These are phyloP conservation scores for Thalassiosira hispida DNA, from an alignment of 352 stramenopile genomes.

Conservation along the genomic window DNA sequence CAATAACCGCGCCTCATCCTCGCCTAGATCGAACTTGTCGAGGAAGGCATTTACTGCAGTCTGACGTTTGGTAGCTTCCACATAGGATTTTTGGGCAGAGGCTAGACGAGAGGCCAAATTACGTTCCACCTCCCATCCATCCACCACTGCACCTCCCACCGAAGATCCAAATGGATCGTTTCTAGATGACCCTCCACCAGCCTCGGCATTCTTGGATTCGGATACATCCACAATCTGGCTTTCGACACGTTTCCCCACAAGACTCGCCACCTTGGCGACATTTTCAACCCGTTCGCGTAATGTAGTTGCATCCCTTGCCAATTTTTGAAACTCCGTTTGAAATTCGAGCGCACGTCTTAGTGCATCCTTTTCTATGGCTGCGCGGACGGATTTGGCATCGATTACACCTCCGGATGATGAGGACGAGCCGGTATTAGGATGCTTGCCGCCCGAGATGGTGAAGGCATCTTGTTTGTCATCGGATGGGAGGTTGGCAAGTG, in stretches of 20 bases:
- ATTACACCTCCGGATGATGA: constrained; percentile 28
- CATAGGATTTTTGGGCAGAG: constrained; percentile 59
- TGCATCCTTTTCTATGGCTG: constrained; percentile 81
- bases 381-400: constrained; percentile 73
- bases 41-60: constrained; percentile 76
- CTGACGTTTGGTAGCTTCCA: constrained; percentile 52
- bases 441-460: too few species aligned
- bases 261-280: constrained; percentile 59
- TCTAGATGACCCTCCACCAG: background rate
- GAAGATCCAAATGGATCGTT: background rate
- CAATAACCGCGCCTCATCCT: constrained; percentile 72
- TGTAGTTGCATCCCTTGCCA: constrained; percentile 56
- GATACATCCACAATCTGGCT: constrained; percentile 18
- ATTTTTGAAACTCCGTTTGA: constrained; percentile 63
- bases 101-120: constrained; percentile 53
- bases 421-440: background rate
- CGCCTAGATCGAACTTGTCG: constrained; percentile 80
- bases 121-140: constrained; percentile 67
- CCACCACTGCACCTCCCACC: background rate
- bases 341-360: constrained; percentile 73
- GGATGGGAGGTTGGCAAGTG: constrained; percentile 61
- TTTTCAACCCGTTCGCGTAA: constrained; percentile 57
- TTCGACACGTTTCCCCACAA: constrained; percentile 41
- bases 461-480: too few species aligned
- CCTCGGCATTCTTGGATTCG: background rate